Evolutionary conservation across 164 flowering plant genomes (phyloP).

Genomic region (Pachysandra terminalis): DNA sequence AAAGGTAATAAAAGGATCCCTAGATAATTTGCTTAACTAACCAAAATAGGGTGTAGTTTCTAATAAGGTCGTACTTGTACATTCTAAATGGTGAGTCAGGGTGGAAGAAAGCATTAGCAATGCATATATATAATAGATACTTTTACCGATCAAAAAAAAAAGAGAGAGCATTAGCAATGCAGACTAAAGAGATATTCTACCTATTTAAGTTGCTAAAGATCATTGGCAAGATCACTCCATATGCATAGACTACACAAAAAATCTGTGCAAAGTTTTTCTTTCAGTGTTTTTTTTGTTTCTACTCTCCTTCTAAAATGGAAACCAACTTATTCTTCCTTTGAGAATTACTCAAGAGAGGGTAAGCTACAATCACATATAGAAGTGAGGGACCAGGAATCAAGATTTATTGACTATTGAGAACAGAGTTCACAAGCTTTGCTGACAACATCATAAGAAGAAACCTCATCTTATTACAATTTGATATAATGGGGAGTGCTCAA

Average conservation of each 20-base stretch:
- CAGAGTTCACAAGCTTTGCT: neutral
- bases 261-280: too few species aligned
- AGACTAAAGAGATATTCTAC: neutral
- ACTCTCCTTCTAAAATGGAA: too few species aligned
- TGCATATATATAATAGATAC: too few species aligned
- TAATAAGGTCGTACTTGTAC: neutral
- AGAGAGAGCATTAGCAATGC: neutral
- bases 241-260: neutral
- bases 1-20: neutral
- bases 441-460: too few species aligned
- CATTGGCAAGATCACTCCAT: too few species aligned
- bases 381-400: too few species aligned
- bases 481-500: neutral
- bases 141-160: too few species aligned
- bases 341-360: too few species aligned
- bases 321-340: too few species aligned
- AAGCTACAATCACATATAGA: too few species aligned
- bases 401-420: too few species aligned
- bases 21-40: neutral
- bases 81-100: neutral
- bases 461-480: neutral
- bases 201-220: neutral
- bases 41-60: neutral
- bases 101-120: neutral
- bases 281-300: too few species aligned